phyloP scores from a whole-genome alignment of 495 filamentous ascomycete genomes.

The Aspergillus affinis region DNA sequence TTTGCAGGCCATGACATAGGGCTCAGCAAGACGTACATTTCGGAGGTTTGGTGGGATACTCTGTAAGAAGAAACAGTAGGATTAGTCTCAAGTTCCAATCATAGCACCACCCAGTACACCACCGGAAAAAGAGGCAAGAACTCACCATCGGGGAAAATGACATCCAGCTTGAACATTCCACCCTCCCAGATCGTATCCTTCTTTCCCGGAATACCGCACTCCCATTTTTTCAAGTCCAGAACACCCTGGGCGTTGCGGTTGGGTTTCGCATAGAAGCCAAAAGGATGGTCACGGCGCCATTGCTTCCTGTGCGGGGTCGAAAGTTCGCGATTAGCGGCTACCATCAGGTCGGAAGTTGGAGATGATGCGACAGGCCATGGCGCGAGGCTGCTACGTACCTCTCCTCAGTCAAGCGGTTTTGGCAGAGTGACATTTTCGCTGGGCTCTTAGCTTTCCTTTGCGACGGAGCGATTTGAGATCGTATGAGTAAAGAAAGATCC shows the following conservation, averaged over 20 bases:
- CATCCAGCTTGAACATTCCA: constrained; percentile 88
- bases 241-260: constrained; percentile 74
- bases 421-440: constrained; percentile 74
- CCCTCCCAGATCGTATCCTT: constrained; percentile 96
- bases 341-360: background rate
- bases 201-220: constrained; percentile 94
- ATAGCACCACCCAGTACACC: background rate
- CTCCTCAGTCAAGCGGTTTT: constrained; percentile 88
- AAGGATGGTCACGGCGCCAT: constrained; percentile 95
- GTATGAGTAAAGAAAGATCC: background rate
- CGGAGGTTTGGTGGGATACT: constrained; percentile 97
- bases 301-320: constrained; percentile 65
- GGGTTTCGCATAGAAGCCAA: constrained; percentile 94
- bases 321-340: constrained; percentile 18
- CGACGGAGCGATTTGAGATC: background rate
- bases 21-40: constrained; percentile 68
- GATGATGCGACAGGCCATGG: background rate
- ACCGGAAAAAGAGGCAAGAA: constrained; percentile 15
- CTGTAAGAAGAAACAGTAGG: constrained; percentile 46
- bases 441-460: background rate
- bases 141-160: constrained; percentile 93
- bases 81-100: constrained; percentile 15
- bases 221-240: constrained; percentile 92
- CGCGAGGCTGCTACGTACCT: constrained; percentile 52
- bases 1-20: background rate